Conservation (phyloP, 73 alveolate species). For the Paramecium pentaurelia region DNA sequence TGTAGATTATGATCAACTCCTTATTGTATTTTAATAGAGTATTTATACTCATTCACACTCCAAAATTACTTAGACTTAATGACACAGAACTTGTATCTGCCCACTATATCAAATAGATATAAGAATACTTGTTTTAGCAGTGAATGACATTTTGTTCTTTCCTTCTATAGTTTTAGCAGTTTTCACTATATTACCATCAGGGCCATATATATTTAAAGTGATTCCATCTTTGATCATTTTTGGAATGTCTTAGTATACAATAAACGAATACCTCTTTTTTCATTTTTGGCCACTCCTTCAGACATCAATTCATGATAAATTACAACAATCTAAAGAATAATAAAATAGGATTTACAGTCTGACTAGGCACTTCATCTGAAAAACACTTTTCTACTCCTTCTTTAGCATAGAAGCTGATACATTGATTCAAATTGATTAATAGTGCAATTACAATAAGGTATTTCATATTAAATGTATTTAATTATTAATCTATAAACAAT, state of each 20-base stretch:
- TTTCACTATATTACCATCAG: neutral
- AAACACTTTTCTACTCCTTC: slow-evolving; percentile 43
- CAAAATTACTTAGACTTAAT: neutral
- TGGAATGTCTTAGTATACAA: neutral
- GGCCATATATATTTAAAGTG: slow-evolving; percentile 11
- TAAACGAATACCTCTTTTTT: slow-evolving; percentile 1
- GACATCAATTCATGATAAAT: slow-evolving; percentile 31
- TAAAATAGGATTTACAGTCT: neutral
- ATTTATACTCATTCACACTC: slow-evolving; percentile 37
- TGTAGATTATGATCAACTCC: slow-evolving; percentile 6
- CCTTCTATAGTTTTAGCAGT: neutral
- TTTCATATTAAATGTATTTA: neutral
- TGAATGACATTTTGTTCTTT: slow-evolving; percentile 18
- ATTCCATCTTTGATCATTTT: slow-evolving; percentile 45
- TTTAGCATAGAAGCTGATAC: slow-evolving; percentile 27
- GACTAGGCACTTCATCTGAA: slow-evolving; percentile 42
- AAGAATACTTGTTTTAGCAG: slow-evolving; percentile 1
- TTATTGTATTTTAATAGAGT: neutral
- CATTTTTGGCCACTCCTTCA: slow-evolving; percentile 38
- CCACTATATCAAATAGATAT: neutral
- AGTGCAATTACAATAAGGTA: neutral
- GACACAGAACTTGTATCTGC: slow-evolving; percentile 35
- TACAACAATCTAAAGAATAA: neutral
- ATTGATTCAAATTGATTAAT: neutral
- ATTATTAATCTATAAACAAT: neutral